A percentile compares a stretch with the other conserved stretches of the same genome.
Evolutionary conservation across 768 basidiomycete species (phyloP).

Genomic region (Podaxis pistillaris): DNA sequence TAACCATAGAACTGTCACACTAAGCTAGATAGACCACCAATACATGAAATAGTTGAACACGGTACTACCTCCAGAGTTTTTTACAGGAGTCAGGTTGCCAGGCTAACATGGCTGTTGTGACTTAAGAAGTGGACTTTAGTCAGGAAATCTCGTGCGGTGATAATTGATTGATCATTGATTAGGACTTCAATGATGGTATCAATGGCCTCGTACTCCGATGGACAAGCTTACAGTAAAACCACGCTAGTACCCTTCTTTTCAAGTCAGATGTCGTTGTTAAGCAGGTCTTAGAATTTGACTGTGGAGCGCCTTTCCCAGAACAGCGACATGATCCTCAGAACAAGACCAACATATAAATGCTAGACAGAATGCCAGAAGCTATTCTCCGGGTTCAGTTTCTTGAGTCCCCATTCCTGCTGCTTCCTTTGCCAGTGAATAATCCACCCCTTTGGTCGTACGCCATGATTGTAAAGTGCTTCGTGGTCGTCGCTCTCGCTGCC

Average conservation of each 20-base stretch:
- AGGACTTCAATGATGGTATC: not conserved
- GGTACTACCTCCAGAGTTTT: not conserved
- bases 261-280: too few species aligned
- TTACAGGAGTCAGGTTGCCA: not conserved
- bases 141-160: not conserved
- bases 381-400: not conserved
- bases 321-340: not conserved
- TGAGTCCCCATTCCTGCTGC: not conserved
- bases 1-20: too few species aligned
- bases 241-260: too few species aligned
- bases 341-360: not conserved
- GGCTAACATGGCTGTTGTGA: not conserved
- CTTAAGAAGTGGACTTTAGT: not conserved
- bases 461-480: not conserved
- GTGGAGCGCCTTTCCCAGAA: not conserved
- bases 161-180: not conserved
- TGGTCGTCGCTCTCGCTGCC: constrained; percentile 17
- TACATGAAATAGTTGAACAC: too few species aligned
- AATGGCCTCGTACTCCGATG: not conserved
- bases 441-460: not conserved
- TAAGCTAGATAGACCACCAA: too few species aligned
- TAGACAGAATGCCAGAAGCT: not conserved
- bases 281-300: not conserved
- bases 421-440: too few species aligned
- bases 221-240: not conserved